Base-by-base conservation (phyloP, 164 flowering plant species). In the Stephania japonica region DNA sequence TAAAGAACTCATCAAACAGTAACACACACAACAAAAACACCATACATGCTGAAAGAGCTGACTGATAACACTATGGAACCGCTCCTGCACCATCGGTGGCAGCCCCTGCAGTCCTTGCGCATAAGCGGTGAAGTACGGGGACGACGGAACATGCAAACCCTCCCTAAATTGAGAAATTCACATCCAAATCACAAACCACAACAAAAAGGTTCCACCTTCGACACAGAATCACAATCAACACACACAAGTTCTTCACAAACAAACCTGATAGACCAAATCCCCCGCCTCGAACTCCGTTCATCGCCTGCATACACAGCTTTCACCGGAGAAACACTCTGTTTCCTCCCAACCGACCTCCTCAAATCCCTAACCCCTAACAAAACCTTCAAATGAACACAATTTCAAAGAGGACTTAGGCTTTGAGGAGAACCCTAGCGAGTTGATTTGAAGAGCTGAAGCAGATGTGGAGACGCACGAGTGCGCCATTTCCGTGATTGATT, bases 41-140 rank as follows among this genome's bases (percentile, higher is more conserved):
- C 88, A 80, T 85, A 95, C 99, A 84, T 93, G 82, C 81, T 90
- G 97, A 78, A 96, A 96, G 61, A 96, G 94, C 78, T 96, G 98
- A 76, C 97, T 91, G 67, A 91, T 81, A 74, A 93, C 90, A 80
- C 95, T 90, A 70, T 83, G 87, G 72, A 93, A 91, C 9, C 98
- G 89, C 79, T 93, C 98, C 65, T 81, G 86, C 25, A 89, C 86
- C 95, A 90, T 86, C 0, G 95, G 97, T 42, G 97, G 81, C 13
- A 94, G 95, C 16, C 89, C 90, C 79, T 88, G 91, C 10, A 83
- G 83, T 68, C 82, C 91, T 78, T 85, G 83, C 2, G 89, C 91
- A 75, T 85, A 80, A 14, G 79, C 77, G n/a, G 93, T 89, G 69
- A 89, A 83, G 74, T 85, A 89, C 6, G 92, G 90, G 0, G 98